Percentiles rank a stretch among this genome's conserved stretches.
phyloP scores from a whole-genome alignment of 2,329 filamentous ascomycete genomes.

The Magnaporthales sp. region DNA sequence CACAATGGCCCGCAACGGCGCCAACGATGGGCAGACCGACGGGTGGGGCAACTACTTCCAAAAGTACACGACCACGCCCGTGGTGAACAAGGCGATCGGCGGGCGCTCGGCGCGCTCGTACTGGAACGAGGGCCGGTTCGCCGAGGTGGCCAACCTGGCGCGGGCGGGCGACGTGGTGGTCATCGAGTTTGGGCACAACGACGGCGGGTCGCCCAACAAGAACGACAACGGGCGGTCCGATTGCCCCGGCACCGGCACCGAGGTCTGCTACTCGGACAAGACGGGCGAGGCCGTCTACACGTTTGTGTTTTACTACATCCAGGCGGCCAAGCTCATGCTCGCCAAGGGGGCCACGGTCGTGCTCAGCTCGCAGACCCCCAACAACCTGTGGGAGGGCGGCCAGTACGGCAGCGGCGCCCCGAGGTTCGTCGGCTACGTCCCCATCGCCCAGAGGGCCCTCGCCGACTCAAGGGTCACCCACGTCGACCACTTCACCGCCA shows the following conservation, averaged over 20 bases:
- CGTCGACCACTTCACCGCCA: conserved; percentile 52
- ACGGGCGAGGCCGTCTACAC: conserved; percentile 48
- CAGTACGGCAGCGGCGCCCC: conserved; percentile 35
- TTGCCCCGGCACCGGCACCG: conserved; percentile 41
- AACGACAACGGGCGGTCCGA: conserved; percentile 52
- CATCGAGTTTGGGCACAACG: conserved; percentile 66
- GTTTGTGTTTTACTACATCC: conserved; percentile 49
- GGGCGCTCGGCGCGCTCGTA: conserved; percentile 60
- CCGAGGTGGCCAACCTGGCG: conserved; percentile 39
- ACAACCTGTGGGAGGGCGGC: conserved; percentile 53
- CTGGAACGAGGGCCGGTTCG: conserved; percentile 57
- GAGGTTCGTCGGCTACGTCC: conserved; percentile 48
- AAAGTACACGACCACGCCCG: conserved; percentile 25
- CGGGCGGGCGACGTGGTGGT: conserved; percentile 52
- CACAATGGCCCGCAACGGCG: conserved; percentile 35
- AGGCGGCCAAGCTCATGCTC: conserved; percentile 44
- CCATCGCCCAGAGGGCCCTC: conserved; percentile 25
- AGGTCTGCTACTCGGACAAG: conserved; percentile 39
- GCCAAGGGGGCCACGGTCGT: conserved; percentile 53
- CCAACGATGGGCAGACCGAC: conserved; percentile 19
- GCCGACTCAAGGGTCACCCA: conserved; percentile 36
- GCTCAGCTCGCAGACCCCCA: conserved; percentile 44
- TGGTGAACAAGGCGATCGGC: conserved; percentile 60
- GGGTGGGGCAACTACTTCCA: conserved; percentile 50
- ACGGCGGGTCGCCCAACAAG: conserved; percentile 44